These are phyloP conservation scores for Venturia carpophila DNA, from an alignment of 2,329 filamentous ascomycete genomes.

Conservation along the genomic window DNA sequence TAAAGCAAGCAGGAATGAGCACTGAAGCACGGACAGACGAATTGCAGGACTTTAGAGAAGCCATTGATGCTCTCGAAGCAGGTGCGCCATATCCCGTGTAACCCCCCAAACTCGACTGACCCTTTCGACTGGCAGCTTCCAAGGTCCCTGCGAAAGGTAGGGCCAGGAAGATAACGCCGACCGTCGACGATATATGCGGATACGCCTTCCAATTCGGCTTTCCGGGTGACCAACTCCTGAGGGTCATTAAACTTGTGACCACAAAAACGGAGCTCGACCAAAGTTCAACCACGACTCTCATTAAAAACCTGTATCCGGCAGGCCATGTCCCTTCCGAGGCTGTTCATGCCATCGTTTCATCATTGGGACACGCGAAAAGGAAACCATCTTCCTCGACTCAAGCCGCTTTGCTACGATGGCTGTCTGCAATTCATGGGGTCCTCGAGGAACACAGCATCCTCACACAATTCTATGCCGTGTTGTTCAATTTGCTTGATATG, in stretches of 20 bases:
- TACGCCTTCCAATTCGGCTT: conserved; percentile 63
- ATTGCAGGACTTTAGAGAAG: conserved; percentile 22
- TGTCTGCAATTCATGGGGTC: conserved; percentile 66
- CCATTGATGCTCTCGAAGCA: conserved; percentile 31
- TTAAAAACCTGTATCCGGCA: conserved; percentile 71
- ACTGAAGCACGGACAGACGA: conserved; percentile 4
- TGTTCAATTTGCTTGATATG: conserved; percentile 78
- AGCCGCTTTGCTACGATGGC: conserved; percentile 65
- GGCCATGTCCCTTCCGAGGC: conserved; percentile 52
- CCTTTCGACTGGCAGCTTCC: conserved; percentile 26
- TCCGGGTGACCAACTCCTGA: conserved; percentile 49
- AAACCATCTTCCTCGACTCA: conserved; percentile 69
- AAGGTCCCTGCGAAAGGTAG: conserved; percentile 56
- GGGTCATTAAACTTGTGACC: conserved; percentile 60
- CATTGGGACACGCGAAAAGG: conserved; percentile 66
- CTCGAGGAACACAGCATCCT: conserved; percentile 57
- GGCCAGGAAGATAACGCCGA: conserved; percentile 51
- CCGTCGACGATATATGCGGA: conserved; percentile 55
- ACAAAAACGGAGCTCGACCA: conserved; percentile 66
- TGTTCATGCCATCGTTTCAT: conserved; percentile 59
- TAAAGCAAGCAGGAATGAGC: neutral
- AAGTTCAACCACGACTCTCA: conserved; percentile 57
- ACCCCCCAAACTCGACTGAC: neutral
- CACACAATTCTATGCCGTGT: conserved; percentile 61
- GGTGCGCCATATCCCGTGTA: conserved; percentile 26